A percentile compares a stretch with the other conserved stretches of the same genome.
Conservation (phyloP, 1,284 basidiomycete species). For the Ceratobasidium sp. region DNA sequence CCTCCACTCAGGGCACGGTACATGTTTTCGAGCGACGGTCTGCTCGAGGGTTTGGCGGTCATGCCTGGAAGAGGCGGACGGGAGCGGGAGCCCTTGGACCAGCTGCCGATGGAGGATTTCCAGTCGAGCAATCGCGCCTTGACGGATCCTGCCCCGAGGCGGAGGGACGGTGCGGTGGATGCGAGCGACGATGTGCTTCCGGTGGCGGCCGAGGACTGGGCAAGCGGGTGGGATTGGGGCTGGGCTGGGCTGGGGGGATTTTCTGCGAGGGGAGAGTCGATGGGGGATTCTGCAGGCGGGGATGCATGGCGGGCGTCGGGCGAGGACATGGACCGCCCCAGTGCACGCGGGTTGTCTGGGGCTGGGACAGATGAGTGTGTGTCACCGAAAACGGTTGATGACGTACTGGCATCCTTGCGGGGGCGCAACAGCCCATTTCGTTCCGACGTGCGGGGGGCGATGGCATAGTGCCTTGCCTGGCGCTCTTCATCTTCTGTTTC, state of each 20-base stretch:
- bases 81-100: conserved; percentile 13
- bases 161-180: conserved; percentile 7
- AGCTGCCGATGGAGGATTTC: conserved; percentile 27
- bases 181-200: conserved; percentile 24
- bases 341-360: conserved; percentile 9
- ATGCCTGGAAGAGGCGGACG: background rate
- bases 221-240: conserved; percentile 10
- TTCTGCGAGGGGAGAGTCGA: background rate
- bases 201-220: conserved; percentile 1
- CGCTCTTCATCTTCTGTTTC: conserved; percentile 30
- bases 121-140: conserved; percentile 27
- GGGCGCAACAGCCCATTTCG: conserved; percentile 11
- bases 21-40: conserved; percentile 14
- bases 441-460: conserved; percentile 19
- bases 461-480: background rate
- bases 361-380: conserved; percentile 7
- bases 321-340: conserved; percentile 10
- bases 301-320: conserved; percentile 5
- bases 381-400: background rate
- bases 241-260: conserved; percentile 7
- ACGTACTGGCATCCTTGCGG: conserved; percentile 21
- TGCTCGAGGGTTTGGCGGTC: too few relatives aligned
- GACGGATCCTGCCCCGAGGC: conserved; percentile 16
- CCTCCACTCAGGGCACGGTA: conserved; percentile 15
- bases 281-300: too few relatives aligned